Conservation (phyloP, 768 basidiomycete species). For the Trametes sanguinea region DNA sequence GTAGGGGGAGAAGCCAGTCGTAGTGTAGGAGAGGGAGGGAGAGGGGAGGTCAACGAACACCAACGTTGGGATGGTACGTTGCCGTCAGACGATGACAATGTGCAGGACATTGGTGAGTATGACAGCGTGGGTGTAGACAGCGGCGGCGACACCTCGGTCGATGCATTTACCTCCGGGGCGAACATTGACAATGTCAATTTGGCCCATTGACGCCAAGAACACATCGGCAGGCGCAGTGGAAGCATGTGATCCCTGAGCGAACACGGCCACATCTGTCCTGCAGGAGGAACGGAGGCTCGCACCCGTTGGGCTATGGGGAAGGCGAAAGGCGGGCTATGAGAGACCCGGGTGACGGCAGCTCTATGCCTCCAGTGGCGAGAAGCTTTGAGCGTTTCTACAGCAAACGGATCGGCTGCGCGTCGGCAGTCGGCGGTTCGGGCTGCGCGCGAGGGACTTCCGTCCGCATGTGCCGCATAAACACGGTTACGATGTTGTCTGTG, state of each 20-base stretch:
- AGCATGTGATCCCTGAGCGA: constrained; percentile 11
- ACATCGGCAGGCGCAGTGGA: constrained; percentile 6
- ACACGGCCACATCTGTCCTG: constrained; percentile 21
- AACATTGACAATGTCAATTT: not conserved
- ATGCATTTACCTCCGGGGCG: constrained; percentile 11
- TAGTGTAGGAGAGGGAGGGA: constrained; percentile 9
- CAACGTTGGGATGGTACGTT: constrained; percentile 28
- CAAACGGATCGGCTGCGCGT: not conserved
- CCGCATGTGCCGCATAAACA: constrained; percentile 42
- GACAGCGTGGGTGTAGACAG: constrained; percentile 29
- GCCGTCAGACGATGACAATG: constrained; percentile 32
- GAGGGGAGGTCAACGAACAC: constrained; percentile 23
- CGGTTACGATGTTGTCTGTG: constrained; percentile 67
- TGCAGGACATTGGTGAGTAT: constrained; percentile 33
- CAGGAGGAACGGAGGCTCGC: constrained; percentile 21
- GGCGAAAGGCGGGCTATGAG: constrained; percentile 44
- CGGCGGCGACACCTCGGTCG: constrained; percentile 25
- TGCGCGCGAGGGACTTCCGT: constrained; percentile 21
- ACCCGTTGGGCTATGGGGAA: constrained; percentile 29
- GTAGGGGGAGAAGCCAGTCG: not conserved
- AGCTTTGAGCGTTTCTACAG: constrained; percentile 8
- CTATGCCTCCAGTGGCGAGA: constrained; percentile 36
- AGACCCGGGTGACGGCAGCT: constrained; percentile 57
- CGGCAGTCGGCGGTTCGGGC: constrained; percentile 30
- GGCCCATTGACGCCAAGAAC: not conserved